Evolutionary conservation across 2,329 filamentous ascomycete genomes (phyloP).

Genomic region (Aspergillus cejpii): DNA sequence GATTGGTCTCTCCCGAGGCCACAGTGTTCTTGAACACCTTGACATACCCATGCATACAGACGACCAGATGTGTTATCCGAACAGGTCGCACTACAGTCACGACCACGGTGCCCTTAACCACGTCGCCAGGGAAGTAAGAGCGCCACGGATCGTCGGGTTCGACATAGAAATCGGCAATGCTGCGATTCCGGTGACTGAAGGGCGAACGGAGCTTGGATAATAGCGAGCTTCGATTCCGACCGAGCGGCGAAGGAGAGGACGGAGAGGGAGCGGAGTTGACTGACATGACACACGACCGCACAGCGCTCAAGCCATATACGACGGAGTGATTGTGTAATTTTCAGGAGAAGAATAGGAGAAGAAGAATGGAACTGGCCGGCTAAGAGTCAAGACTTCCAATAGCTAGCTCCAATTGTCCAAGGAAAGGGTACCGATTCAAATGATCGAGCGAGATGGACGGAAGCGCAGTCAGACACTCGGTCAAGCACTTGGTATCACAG

Average conservation of each 20-base stretch:
- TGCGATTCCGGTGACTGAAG: constrained; percentile 48
- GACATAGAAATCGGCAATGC: constrained; percentile 56
- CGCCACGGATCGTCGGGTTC: constrained; percentile 57
- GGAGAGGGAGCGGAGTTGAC: constrained; percentile 31
- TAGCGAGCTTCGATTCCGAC: constrained; percentile 39
- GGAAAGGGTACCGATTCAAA: neutral
- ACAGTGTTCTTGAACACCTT: constrained; percentile 60
- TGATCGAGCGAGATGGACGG: neutral
- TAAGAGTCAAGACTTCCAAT: neutral
- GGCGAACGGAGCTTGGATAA: constrained; percentile 53
- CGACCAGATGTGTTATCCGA: constrained; percentile 57
- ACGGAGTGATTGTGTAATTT: constrained; percentile 7
- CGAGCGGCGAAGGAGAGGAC: constrained; percentile 31
- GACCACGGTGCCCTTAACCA: constrained; percentile 55
- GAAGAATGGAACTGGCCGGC: neutral
- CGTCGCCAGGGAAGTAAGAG: constrained; percentile 56
- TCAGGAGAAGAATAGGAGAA: neutral
- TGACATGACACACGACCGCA: constrained; percentile 37
- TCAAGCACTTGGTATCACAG: neutral
- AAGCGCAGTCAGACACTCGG: neutral
- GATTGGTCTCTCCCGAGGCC: constrained; percentile 48
- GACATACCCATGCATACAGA: constrained; percentile 58
- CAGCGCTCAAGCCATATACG: constrained; percentile 32
- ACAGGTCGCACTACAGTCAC: constrained; percentile 55
- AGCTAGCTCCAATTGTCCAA: neutral